phyloP scores from a whole-genome alignment of 2,329 filamentous ascomycete species.

The Ceratocystis albifundus region DNA sequence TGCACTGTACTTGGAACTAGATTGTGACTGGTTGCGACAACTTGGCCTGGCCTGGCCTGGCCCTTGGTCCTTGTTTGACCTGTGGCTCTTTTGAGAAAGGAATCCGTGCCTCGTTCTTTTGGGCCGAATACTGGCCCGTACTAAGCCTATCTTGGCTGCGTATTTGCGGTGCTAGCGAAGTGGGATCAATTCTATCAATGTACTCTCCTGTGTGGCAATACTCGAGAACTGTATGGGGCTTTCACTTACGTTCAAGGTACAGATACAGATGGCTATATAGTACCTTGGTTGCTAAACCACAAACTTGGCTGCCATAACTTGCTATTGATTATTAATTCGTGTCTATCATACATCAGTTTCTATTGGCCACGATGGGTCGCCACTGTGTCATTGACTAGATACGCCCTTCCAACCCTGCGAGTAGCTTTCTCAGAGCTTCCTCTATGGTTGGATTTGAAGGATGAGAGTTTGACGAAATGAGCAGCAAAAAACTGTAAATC shows the following conservation, averaged over 20 bases:
- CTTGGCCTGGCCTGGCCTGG: not conserved
- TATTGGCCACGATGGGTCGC: not conserved
- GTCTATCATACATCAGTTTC: not conserved
- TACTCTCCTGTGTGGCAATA: not conserved
- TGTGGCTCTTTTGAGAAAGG: not conserved
- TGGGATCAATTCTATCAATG: not conserved
- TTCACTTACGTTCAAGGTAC: not conserved
- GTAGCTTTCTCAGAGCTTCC: not conserved
- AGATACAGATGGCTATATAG: not conserved
- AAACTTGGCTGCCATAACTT: not conserved
- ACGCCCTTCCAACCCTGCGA: not conserved
- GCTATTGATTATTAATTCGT: not conserved
- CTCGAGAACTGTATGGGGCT: not conserved
- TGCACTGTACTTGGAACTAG: not conserved
- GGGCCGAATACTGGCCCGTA: slow-evolving; percentile 11
- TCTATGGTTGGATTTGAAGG: not conserved
- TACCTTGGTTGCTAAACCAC: not conserved
- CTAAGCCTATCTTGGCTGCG: slow-evolving; percentile 2
- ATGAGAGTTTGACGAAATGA: not conserved
- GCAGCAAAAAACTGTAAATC: not conserved
- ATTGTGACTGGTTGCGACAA: not conserved
- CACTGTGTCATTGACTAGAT: not conserved
- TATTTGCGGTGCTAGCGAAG: slow-evolving; percentile 2
- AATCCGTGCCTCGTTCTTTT: slow-evolving; percentile 3
- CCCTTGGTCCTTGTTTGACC: not conserved